A percentile compares a stretch with the other conserved stretches of the same genome.
Conservation (phyloP, 2,329 filamentous ascomycete genomes). For the Ophiostoma triangulosporum region DNA sequence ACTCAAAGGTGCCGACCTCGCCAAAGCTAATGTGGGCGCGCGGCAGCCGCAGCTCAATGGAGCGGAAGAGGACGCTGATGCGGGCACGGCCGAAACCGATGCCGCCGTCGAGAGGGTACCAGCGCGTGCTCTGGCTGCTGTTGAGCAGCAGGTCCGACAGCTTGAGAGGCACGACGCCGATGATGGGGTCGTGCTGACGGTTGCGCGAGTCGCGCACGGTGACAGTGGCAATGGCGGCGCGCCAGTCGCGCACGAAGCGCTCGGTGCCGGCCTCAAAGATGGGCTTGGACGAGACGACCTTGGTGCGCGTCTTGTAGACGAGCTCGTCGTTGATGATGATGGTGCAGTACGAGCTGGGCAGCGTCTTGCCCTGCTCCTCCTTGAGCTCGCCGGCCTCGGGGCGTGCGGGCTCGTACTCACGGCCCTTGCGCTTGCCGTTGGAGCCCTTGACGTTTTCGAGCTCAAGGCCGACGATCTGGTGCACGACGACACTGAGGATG, state of each 20-base stretch:
- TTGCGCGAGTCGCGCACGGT: conserved; percentile 81
- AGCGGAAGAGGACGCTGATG: conserved; percentile 80
- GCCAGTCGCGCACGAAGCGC: conserved; percentile 85
- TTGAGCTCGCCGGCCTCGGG: conserved; percentile 69
- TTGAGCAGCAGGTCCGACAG: conserved; percentile 79
- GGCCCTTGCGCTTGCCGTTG: conserved; percentile 63
- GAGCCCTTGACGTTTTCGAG: conserved; percentile 84
- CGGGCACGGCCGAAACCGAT: conserved; percentile 83
- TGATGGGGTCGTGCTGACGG: conserved; percentile 84
- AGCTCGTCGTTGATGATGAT: conserved; percentile 81
- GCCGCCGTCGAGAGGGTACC: conserved; percentile 94
- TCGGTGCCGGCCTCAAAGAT: conserved; percentile 97
- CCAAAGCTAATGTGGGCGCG: conserved; percentile 68
- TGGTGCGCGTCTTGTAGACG: conserved; percentile 83
- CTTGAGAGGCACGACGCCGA: conserved; percentile 82
- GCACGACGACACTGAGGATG: conserved; percentile 71
- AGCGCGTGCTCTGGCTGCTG: conserved; percentile 71
- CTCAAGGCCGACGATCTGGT: conserved; percentile 91
- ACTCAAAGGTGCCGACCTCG: conserved; percentile 92
- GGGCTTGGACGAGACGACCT: conserved; percentile 85
- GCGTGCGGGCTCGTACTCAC: conserved; percentile 80
- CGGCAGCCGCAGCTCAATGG: conserved; percentile 75
- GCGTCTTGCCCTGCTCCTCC: conserved; percentile 64
- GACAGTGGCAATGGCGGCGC: conserved; percentile 71
- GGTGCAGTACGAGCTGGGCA: conserved; percentile 90